Percentiles rank a stretch among this genome's conserved stretches.
These are phyloP conservation scores for Plasmodium vivax DNA, from an alignment of 169 alveolate genomes.

Conservation along the genomic window DNA sequence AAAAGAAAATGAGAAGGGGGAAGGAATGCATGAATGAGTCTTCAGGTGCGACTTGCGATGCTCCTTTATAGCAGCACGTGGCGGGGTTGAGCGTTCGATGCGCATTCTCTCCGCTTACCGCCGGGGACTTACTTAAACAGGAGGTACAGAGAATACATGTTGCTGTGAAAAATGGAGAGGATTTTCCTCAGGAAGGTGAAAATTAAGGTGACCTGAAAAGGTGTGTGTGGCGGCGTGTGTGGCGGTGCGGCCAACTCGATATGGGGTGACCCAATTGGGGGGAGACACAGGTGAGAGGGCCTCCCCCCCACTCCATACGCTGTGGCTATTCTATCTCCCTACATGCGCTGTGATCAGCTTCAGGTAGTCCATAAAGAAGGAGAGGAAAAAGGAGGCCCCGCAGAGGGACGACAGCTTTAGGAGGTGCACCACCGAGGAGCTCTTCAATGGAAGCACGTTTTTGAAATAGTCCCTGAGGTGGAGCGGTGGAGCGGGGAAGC, in stretches of 20 bases:
- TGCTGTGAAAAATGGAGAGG: constrained; percentile 31
- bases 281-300: background rate
- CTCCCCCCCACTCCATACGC: background rate
- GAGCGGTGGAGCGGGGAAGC: background rate
- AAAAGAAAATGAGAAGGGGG: background rate
- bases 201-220: constrained; percentile 26
- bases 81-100: background rate
- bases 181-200: constrained; percentile 22
- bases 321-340: background rate
- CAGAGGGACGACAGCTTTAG: background rate
- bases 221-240: background rate
- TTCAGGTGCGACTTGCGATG: background rate
- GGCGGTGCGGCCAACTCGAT: background rate
- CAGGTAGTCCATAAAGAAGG: constrained; percentile 34
- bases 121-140: constrained; percentile 42
- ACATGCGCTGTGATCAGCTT: constrained; percentile 44
- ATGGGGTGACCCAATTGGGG: background rate
- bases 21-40: background rate
- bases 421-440: background rate
- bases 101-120: background rate
- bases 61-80: background rate
- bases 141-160: constrained; percentile 43
- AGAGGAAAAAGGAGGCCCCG: constrained; percentile 51
- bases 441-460: background rate
- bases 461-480: constrained; percentile 37